A percentile compares a stretch with the other conserved stretches of the same genome.
Conservation (phyloP, 495 filamentous ascomycete species). For the Penicillium egyptiacum region DNA sequence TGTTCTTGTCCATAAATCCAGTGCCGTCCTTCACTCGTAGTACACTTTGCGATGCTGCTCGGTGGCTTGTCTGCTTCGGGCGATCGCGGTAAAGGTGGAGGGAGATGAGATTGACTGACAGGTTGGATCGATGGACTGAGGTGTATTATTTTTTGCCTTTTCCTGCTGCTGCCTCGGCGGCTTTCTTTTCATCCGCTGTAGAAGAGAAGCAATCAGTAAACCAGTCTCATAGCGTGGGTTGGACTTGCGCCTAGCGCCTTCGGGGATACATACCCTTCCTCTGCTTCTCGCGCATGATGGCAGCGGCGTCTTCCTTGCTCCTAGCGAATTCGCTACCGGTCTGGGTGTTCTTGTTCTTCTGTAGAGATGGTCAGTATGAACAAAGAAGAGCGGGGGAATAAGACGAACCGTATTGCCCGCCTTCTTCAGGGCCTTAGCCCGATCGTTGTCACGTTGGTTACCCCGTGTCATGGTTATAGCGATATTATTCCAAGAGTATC, state of each 20-base stretch:
- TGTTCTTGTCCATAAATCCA: slow-evolving; percentile 4
- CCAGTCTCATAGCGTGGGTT: not conserved
- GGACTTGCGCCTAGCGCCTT: not conserved
- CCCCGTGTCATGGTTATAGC: slow-evolving; percentile 71
- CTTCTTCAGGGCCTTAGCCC: slow-evolving; percentile 77
- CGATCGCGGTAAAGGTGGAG: not conserved
- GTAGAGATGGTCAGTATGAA: slow-evolving; percentile 18
- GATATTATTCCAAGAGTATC: slow-evolving; percentile 8
- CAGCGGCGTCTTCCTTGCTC: slow-evolving; percentile 73
- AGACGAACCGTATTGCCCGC: slow-evolving; percentile 43
- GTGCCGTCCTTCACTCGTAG: not conserved
- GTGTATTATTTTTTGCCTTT: slow-evolving; percentile 1
- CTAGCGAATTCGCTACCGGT: slow-evolving; percentile 66
- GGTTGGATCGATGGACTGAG: not conserved
- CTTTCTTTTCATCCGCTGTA: slow-evolving; percentile 37
- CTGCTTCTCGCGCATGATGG: slow-evolving; percentile 91
- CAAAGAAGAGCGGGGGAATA: not conserved
- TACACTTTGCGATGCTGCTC: not conserved
- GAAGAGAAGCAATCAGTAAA: slow-evolving; percentile 5
- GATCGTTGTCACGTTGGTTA: slow-evolving; percentile 89
- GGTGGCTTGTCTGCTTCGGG: not conserved
- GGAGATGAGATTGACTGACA: not conserved
- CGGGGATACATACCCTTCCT: slow-evolving; percentile 59
- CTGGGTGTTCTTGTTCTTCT: slow-evolving; percentile 66
- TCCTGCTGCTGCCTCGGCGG: slow-evolving; percentile 25